Evolutionary conservation across 345 rosid species (phyloP).

Genomic region (Viola odorata): DNA sequence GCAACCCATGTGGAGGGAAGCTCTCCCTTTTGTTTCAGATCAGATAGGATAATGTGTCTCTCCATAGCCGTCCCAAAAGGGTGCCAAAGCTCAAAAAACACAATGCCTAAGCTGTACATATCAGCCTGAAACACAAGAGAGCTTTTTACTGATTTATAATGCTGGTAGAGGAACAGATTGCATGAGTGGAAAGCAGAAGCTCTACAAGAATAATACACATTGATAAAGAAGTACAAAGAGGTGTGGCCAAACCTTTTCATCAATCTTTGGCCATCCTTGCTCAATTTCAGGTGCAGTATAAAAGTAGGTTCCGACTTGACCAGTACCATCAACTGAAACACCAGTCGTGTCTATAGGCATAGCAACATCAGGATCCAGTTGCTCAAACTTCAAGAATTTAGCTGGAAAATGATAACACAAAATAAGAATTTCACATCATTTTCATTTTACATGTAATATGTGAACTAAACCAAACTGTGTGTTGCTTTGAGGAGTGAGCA

Average conservation of each 20-base stretch:
- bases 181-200: slow-evolving; percentile 2
- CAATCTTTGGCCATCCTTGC: slow-evolving; percentile 97
- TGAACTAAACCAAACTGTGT: neutral
- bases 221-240: slow-evolving; percentile 8
- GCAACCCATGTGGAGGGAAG: slow-evolving; percentile 75
- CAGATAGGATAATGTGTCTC: slow-evolving; percentile 61
- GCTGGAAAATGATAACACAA: slow-evolving; percentile 43
- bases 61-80: slow-evolving; percentile 98
- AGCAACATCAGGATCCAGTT: slow-evolving; percentile 72
- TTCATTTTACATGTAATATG: neutral
- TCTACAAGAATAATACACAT: slow-evolving; percentile 6
- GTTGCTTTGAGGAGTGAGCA: neutral
- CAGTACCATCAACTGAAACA: slow-evolving; percentile 78
- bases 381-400: slow-evolving; percentile 90
- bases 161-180: slow-evolving; percentile 8
- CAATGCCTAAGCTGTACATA: slow-evolving; percentile 95
- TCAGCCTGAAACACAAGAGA: slow-evolving; percentile 60
- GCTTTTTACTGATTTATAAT: slow-evolving; percentile 1
- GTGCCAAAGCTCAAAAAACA: slow-evolving; percentile 93
- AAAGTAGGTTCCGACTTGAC: slow-evolving; percentile 92
- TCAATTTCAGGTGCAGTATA: slow-evolving; percentile 99
- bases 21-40: slow-evolving; percentile 78
- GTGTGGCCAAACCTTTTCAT: slow-evolving; percentile 90
- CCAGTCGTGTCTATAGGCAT: slow-evolving; percentile 55
- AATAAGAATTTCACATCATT: slow-evolving; percentile 4